Evolutionary conservation across 305 asterid genomes (phyloP), one percentile per base, ranked within the genome.

Genomic region (Solanum hybrid): DNA sequence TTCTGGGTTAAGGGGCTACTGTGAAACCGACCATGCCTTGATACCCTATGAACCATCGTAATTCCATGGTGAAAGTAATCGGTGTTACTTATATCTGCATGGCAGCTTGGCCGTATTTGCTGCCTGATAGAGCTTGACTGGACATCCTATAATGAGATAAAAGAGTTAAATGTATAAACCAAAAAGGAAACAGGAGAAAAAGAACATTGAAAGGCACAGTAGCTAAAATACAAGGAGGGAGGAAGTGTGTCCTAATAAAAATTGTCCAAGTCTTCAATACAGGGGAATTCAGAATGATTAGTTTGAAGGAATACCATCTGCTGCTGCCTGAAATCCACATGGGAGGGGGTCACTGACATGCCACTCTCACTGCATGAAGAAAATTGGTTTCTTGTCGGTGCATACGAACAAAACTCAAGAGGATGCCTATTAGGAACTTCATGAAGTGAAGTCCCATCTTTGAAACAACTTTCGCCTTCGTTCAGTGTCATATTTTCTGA

Each of bases 271-370:
- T 79, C 61, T 10, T 37, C 33, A 79, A 37, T 79, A 57, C 79
- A 20, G 51, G 79, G 34, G 83, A 28, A 31, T 76, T 40, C 83
- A 88, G 46, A 74, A 75, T 88, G 75, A 40, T 31, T 88, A n/a
- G 88, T 61, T 61, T 86, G 77, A 86, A 61, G 39, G 31, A 89
- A 31, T 81, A 89, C 77, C 94, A 31, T 88, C 89, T 90, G 93
- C 90, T 90, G 94, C 92, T 90, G 95, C 89, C 93, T 89, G 71
- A 90, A 91, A 93, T 91, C 89, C 90, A 91, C 90, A 79, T 57
- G 88, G 82, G 91, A 92, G 46, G 94, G 89, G 37, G 93, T 90
- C 90, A 91, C 89, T 81, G 96, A 88, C 89, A 91, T 86, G 39
- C 92, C 87, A 87, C 88, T 90, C 80, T 87, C 91, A 82, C 91